Base-by-base conservation (phyloP, 257 asterid genomes). In the Ilex aquifolium region DNA sequence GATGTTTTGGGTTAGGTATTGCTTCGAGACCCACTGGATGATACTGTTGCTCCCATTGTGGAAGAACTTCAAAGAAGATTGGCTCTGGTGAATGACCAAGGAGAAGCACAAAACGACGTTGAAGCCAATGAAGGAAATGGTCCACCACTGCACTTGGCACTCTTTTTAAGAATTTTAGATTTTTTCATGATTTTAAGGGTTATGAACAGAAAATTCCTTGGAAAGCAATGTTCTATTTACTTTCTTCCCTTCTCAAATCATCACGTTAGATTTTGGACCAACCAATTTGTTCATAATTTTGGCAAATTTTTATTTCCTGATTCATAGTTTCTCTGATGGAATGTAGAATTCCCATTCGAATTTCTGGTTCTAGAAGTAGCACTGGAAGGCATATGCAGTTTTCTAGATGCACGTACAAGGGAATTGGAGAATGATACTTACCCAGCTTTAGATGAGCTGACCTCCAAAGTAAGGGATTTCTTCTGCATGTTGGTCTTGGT, bases 321-420 rank as follows among this genome's bases (percentile, higher is more conserved):
- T 32, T 0, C 6, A 30, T 49, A 12, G 5, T 64, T 42, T 63
- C 51, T 54, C 54, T 30, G 65, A 42, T 68, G 61, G 54, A 57
- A 17, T 76, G 70, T 62, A 88, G 98, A 88, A 46, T 88, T 84
- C 60, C 95, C 98, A 0, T 92, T 86, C 69, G 93, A 92, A 60
- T 88, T 92, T 63, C 88, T 92, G 29, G 98, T 95, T n/a, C 60
- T 92, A 21, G 98, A 92, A 82, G 97, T 92, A 54, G 93, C 85
- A 16, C 77, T 92, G 66, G 97, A 91, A 83, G 95, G 91, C 32
- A 73, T 92, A 16, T 92, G 97, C 60, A 88, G 81, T 58, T 83
- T 78, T 65, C 95, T 92, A 54, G 98, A 88, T 70, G 78, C 91
- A 5, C 90, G 84, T 21, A 83, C 95, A 32, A 70, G 89, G 68